Conservation (phyloP, 805 yeast species). For the Ogataea ramenticola region DNA sequence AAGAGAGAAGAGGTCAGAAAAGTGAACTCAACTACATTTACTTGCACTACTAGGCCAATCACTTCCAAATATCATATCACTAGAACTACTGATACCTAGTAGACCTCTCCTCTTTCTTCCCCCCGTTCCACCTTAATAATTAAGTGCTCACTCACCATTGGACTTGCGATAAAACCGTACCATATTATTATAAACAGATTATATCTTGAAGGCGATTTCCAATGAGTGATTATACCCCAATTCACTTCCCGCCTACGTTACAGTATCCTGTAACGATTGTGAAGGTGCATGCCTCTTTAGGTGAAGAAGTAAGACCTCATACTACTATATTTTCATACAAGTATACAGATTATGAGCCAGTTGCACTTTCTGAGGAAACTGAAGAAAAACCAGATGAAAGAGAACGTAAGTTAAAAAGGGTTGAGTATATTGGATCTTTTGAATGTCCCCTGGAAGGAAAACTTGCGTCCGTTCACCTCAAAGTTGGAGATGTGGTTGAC, state of each 20-base stretch:
- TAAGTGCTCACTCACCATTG: too few species aligned
- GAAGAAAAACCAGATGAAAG: constrained; percentile 30
- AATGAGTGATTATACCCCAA: constrained; percentile 33
- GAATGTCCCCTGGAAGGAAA: constrained; percentile 81
- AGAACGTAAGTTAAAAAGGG: constrained; percentile 36
- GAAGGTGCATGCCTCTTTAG: constrained; percentile 36
- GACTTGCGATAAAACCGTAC: too few species aligned
- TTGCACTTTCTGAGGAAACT: constrained; percentile 38
- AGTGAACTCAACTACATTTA: too few species aligned
- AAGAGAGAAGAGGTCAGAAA: too few species aligned
- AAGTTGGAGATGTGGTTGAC: constrained; percentile 53
- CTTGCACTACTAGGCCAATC: too few species aligned
- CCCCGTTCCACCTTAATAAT: too few species aligned
- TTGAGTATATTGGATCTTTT: constrained; percentile 66
- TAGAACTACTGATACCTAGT: too few species aligned
- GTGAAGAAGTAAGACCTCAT: constrained; percentile 43
- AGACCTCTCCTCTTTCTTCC: too few species aligned
- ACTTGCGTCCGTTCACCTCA: constrained; percentile 42
- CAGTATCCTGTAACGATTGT: constrained; percentile 65
- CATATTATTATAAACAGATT: background rate
- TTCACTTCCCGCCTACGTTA: constrained; percentile 52
- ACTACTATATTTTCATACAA: constrained; percentile 51
- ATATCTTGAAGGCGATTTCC: background rate
- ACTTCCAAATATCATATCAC: too few species aligned
- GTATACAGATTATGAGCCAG: constrained; percentile 60